Conservation (phyloP, 768 basidiomycete genomes). For the Rhizopogon salebrosus region DNA sequence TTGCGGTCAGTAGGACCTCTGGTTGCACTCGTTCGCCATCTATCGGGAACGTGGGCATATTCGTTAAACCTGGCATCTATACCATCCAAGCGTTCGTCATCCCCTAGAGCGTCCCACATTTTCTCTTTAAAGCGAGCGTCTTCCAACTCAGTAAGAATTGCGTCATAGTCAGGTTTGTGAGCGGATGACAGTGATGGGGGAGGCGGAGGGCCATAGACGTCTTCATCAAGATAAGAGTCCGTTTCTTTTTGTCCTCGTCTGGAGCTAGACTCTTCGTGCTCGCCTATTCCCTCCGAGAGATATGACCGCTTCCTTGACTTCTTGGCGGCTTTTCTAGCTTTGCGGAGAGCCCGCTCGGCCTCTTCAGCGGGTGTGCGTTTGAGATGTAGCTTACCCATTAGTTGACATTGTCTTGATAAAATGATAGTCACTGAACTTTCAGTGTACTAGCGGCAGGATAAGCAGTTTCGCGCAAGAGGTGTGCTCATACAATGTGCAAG, state of each 20-base stretch:
- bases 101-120: slow-evolving; percentile 65
- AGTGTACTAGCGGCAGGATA: not conserved
- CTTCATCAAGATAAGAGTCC: slow-evolving; percentile 1
- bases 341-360: slow-evolving; percentile 34
- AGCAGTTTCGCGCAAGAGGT: not conserved
- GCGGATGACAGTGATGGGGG: slow-evolving; percentile 17
- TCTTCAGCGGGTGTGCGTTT: slow-evolving; percentile 64
- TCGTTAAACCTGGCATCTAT: slow-evolving; percentile 61
- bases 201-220: slow-evolving; percentile 24
- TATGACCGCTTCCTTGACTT: slow-evolving; percentile 36
- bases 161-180: slow-evolving; percentile 40
- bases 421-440: not conserved
- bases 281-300: slow-evolving; percentile 8
- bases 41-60: slow-evolving; percentile 66
- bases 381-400: slow-evolving; percentile 48
- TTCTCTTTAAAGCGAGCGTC: slow-evolving; percentile 67
- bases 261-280: slow-evolving; percentile 6
- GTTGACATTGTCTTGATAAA: not conserved
- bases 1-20: slow-evolving; percentile 30
- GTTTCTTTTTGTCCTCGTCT: slow-evolving; percentile 3
- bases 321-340: slow-evolving; percentile 46
- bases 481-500: no score
- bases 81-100: slow-evolving; percentile 64
- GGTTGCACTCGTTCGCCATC: slow-evolving; percentile 44
- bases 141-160: slow-evolving; percentile 50